A percentile compares a stretch with the other conserved stretches of the same genome.
These are phyloP conservation scores for Apiospora kogelbergensis DNA, from an alignment of 2,329 filamentous ascomycete genomes.

Conservation along the genomic window DNA sequence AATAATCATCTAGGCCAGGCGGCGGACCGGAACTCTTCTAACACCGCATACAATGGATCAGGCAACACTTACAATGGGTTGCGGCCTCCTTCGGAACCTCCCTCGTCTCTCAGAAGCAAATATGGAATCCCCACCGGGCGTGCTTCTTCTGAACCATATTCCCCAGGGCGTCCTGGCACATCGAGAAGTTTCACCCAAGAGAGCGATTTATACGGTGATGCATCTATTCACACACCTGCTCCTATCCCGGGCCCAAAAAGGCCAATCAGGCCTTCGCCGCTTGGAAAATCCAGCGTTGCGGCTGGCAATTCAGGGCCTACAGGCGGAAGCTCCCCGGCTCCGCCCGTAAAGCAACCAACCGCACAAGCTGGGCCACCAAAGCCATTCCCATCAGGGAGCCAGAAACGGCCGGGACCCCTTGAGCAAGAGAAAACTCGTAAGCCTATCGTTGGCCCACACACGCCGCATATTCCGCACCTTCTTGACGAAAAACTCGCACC, in stretches of 20 bases:
- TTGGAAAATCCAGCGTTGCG: background rate
- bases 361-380: background rate
- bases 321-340: background rate
- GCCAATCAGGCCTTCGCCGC: background rate
- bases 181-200: conserved; percentile 36
- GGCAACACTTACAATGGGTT: conserved; percentile 13
- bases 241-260: background rate
- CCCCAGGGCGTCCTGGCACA: conserved; percentile 23
- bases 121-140: conserved; percentile 25
- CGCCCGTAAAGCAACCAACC: background rate
- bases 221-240: conserved; percentile 30
- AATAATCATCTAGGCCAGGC: background rate
- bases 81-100: conserved; percentile 20
- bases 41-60: background rate
- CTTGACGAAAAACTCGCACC: background rate
- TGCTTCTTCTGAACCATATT: conserved; percentile 21
- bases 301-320: background rate
- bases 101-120: conserved; percentile 21
- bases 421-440: background rate
- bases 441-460: background rate
- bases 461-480: background rate
- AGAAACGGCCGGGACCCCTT: background rate
- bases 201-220: conserved; percentile 33
- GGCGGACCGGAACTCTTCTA: background rate
- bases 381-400: background rate